Base-by-base conservation (phyloP, 208 protist species). In the Leishmania martiniquensis region DNA sequence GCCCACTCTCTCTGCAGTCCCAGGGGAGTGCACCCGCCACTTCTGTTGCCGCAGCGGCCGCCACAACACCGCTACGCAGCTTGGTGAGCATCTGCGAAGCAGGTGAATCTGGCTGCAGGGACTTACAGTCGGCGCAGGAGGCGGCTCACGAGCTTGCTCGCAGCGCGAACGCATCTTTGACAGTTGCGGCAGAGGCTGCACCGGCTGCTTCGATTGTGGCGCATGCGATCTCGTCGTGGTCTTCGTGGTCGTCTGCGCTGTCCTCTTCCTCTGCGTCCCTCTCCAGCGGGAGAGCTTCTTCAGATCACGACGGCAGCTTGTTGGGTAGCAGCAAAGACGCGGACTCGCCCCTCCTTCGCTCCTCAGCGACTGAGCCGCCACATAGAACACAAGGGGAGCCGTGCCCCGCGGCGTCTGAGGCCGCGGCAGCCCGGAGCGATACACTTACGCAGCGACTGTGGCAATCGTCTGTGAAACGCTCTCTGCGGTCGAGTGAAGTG, bases 211-310 rank as follows among this genome's bases (percentile, higher is more conserved):
- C 79, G 4, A 37, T 44, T 0, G 25, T 0, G 34, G 3, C n/a
- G 17, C 47, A n/a, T 32, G 51, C 37, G 47, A 60, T 25, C 42
- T 74, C 65, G 1, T 83, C 80, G 12, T 78, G 67, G 78, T 77
- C 65, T 22, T 83, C 78, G 12, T 83, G 80, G 73, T 83, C 74
- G 4, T 72, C 59, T 45, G 57, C 57, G 59, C 76, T 62, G 34
- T 69, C 65, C 10, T 49, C 42, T 4, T 69, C 63, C 42, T 69
- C 65, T 39, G 60, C 42, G 0, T 32, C 42, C 39, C 2, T 32
- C 2, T 69, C 65, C 25, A n/a, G 42, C 20, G 65, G 20, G 1
- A 29, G 44, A n/a, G 42, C 65, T 15, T 69, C 65, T 47, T 42
- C 42, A 13, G 22, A 69, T 69, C 7, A 47, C 44, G 37, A 22